Base-by-base conservation (phyloP, 352 stramenopile species). In the Phytophthora hibernalis region DNA sequence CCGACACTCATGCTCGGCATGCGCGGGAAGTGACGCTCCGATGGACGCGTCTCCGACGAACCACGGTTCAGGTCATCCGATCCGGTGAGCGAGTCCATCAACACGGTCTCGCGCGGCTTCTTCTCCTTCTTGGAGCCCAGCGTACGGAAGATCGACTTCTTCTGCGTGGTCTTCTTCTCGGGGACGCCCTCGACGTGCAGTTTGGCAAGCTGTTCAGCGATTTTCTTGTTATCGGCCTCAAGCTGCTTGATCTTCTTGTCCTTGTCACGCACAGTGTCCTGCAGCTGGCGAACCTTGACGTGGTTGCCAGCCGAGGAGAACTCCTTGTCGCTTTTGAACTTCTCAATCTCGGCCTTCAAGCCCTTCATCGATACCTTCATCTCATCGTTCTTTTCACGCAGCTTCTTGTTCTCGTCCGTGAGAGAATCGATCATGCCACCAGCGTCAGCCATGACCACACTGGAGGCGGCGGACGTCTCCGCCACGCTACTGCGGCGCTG, bases 341-440 rank as follows among this genome's bases (percentile, higher is more conserved):
- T 89, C 28, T 88, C 75, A 37, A 92, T 80, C 37, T 93, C 82
- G 6, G 74, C 65, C 76, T 93, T 92, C 26, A 93, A 78, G 7
- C 61, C 64, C 43, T 79, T 82, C 61, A 90, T 69, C 15, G 72
- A 61, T 31, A 76, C 53, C 74, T 94, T 91, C 57, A 94, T 80
- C 18, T 89, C 80, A 20, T 91, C 79, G 54, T 91, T 92, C 73
- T 90, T 88, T 52, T 91, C 75, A 38, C 87, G 87, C 0, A 94
- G 56, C 72, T 89, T 92, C 47, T 74, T 76, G 72, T 94, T 94
- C 50, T 91, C 85, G 38, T 90, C 78, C 51, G 91, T 83, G 1
- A 95, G 75, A 57, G 87, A 87, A 60, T 91, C 84, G 43, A 95
- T 95, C 84, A 95, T 93, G 21, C 85, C 86, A 31, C 83, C 85